Evolutionary conservation across 306 rosid species (phyloP), one percentile per base, ranked within the genome.

Genomic region (Leucaena leucocephala): DNA sequence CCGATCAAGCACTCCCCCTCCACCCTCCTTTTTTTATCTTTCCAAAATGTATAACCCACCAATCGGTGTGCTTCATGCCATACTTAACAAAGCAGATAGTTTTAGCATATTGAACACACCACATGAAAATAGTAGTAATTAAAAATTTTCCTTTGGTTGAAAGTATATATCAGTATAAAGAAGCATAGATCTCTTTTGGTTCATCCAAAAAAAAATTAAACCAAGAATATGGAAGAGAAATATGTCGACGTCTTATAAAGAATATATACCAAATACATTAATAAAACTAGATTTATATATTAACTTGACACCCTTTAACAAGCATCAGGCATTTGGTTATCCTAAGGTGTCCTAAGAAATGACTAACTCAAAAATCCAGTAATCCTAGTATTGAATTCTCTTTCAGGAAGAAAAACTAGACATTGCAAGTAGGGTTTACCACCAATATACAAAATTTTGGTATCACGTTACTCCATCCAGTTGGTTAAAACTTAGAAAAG

Each of bases 261-360:
- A 55, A 55, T 42, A 35, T 43, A 66, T 34, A 44, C 6, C 64
- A 19, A 44, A 40, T 35, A 6, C 52, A 15, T 57, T 64, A 68
- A 4, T 55, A 45, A 75, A 57, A 67, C 46, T 43, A 19, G 48
- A 48, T 64, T 40, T 35, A 27, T 54, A 63, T 43, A 35, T 38
- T 38, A 69, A 35, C 76, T n/a, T 21, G 14, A 40, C 76, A 68
- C 45, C 35, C 75, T 46, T 81, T 76, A 22, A 38, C 72, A n/a
- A 69, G 13, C 40, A 69, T 42, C 42, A 82, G 67, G 22, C 44
- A 61, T 54, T 77, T 72, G 64, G 72, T 82, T 17, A 52, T 54
- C 71, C 44, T 49, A 35, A 54, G 68, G 45, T 44, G 43, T 62
- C 42, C 27, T 78, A 75, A 45, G 48, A 75, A 22, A 81, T 58